phyloP scores from a whole-genome alignment of 305 asterid genomes.

The Fraxinus ornus region DNA sequence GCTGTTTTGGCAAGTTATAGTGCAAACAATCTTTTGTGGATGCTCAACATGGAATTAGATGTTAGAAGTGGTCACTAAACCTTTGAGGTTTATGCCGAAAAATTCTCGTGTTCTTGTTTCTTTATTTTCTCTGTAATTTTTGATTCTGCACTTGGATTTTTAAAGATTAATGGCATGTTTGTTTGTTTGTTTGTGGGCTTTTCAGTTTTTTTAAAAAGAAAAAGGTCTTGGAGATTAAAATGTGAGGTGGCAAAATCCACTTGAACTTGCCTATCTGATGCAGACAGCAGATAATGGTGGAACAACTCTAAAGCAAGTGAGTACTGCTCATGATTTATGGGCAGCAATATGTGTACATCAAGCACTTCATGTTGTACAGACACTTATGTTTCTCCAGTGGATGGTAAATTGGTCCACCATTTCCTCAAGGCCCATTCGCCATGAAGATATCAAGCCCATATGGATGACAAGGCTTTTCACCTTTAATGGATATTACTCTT shows the following conservation, averaged over 20 bases:
- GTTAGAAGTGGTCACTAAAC: too few species aligned
- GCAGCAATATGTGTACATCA: not conserved
- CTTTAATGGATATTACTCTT: not conserved
- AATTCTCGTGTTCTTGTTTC: too few species aligned
- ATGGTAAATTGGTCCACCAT: conserved; percentile 27
- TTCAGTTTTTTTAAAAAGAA: not conserved
- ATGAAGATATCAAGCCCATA: not conserved
- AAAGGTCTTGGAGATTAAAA: not conserved
- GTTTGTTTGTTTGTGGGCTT: not conserved
- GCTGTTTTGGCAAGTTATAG: too few species aligned
- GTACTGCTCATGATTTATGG: not conserved
- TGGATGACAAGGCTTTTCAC: not conserved
- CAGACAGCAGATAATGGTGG: not conserved
- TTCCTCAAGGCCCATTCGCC: not conserved
- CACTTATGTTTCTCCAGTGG: not conserved
- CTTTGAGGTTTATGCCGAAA: too few species aligned
- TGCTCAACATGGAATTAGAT: too few species aligned
- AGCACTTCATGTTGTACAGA: not conserved
- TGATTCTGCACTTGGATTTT: too few species aligned
- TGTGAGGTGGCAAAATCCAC: not conserved
- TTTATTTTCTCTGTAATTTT: too few species aligned
- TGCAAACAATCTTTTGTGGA: too few species aligned
- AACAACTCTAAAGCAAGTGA: not conserved
- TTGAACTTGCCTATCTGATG: not conserved
- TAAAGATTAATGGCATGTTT: too few species aligned